Base-by-base conservation (phyloP, 192 early-diverging fungal genomes). In the Chytriomyces sp. region DNA sequence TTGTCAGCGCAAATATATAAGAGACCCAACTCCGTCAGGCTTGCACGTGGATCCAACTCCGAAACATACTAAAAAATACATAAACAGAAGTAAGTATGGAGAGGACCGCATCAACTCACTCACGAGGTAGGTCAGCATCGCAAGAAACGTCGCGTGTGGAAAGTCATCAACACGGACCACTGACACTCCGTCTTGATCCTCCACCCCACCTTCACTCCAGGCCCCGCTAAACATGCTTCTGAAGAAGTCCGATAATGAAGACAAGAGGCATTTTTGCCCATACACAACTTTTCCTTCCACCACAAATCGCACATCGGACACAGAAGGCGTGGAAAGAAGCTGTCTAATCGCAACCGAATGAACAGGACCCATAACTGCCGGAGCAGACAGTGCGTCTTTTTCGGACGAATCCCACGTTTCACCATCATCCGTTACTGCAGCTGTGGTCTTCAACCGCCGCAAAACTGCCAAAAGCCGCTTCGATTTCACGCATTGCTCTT, bases 191-290 rank as follows among this genome's bases (percentile, higher is more conserved):
- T 11, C 23, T 45, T n/a, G 3, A 45, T 4, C 45, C 0, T 35
- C 11, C 53, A 57, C 1, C 1, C 53, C 53, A 26, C 66, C 67
- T 50, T 79, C 69, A 5, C 24, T 28, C 77, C 70, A 75, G 6
- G 62, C 44, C 9, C 77, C 70, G 7, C 49, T 28, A 67, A 81
- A 81, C 80, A 81, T 81, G 9, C 69, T 69, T 2, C 28, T 9
- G 71, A 81, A 81, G 57, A 77, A 81, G 5, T 81, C 80, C 5
- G 61, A 65, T 1, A 81, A 50, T 18, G 35, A 59, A n/a, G 72
- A 28, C 11, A 81, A 50, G 16, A 81, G 59, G 64, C 68, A 72
- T 49, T 81, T 81, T 81, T 81, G 80, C 8, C 61, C 80, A 28
- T 61, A 77, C 8, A 81, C 64, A 2, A 28, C 23, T 49, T 57